Percentiles rank a stretch among this genome's conserved stretches.
Conservation (phyloP, 2,329 filamentous ascomycete species). For the Coniochaeta prunicola region DNA sequence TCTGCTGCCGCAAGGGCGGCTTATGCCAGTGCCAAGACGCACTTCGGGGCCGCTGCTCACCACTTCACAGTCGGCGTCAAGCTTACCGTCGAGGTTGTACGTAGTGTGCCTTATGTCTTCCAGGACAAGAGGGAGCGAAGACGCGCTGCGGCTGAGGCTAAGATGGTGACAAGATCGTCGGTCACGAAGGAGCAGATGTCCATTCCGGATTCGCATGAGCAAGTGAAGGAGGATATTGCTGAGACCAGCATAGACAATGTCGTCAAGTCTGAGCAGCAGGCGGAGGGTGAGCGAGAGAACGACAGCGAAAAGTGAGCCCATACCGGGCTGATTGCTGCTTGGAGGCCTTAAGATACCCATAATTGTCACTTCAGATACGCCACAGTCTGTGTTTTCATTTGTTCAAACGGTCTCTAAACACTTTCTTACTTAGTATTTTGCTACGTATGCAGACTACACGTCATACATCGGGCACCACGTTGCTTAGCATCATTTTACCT, state of each 20-base stretch:
- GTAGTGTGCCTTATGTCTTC: constrained; percentile 25
- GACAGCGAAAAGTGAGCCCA: neutral
- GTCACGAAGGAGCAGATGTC: constrained; percentile 19
- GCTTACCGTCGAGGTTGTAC: constrained; percentile 23
- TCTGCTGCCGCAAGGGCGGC: constrained; percentile 28
- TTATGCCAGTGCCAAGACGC: constrained; percentile 28
- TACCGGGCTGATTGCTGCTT: neutral
- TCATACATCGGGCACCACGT: too few species aligned
- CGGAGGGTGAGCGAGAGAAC: neutral
- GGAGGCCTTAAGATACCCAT: neutral
- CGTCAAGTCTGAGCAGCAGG: neutral
- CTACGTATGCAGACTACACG: too few species aligned
- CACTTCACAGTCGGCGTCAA: constrained; percentile 28
- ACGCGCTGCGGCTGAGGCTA: constrained; percentile 20
- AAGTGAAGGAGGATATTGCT: neutral
- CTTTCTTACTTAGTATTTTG: too few species aligned
- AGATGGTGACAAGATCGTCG: constrained; percentile 21
- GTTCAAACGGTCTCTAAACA: neutral
- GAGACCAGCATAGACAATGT: constrained; percentile 2
- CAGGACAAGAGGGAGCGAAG: constrained; percentile 27
- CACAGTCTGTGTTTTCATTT: neutral
- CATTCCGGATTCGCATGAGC: constrained; percentile 2
- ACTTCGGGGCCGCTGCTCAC: constrained; percentile 26
- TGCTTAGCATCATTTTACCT: too few species aligned
- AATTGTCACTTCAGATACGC: neutral